These are phyloP conservation scores for Elongisporangium undulatum DNA, from an alignment of 352 stramenopile species.

Conservation along the genomic window DNA sequence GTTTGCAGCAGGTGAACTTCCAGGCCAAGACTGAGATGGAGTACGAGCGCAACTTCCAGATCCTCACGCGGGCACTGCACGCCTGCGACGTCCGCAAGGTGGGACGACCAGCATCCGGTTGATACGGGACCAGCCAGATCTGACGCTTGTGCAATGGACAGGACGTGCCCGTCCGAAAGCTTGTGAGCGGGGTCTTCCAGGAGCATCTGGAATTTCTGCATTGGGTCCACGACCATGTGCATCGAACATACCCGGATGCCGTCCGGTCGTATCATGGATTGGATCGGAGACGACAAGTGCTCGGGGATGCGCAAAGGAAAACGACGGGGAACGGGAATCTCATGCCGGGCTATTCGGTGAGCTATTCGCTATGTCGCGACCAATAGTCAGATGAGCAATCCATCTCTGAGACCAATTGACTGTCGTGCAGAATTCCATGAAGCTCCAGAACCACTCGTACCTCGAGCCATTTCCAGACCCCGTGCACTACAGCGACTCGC, in stretches of 20 bases:
- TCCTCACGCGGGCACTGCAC: conserved; percentile 53
- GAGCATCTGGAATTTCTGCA: conserved; percentile 83
- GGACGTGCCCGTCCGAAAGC: conserved; percentile 65
- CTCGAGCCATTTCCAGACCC: conserved; percentile 3
- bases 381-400: not conserved
- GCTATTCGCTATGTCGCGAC: conserved; percentile 2
- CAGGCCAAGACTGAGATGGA: conserved; percentile 40
- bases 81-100: conserved; percentile 65
- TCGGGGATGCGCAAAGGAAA: conserved; percentile 18
- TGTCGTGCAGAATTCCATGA: conserved; percentile 27
- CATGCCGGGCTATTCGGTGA: conserved; percentile 53
- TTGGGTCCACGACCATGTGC: conserved; percentile 79
- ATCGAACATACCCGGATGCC: conserved; percentile 59
- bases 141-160: conserved; percentile 8
- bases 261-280: conserved; percentile 52
- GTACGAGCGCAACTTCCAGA: conserved; percentile 60
- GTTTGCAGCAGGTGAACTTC: conserved; percentile 55
- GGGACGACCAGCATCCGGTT: conserved; percentile 1
- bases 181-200: conserved; percentile 67
- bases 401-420: not conserved
- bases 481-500: not conserved
- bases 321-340: conserved; percentile 52
- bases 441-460: conserved; percentile 15
- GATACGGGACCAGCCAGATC: not conserved
- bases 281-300: conserved; percentile 41